Base-by-base conservation (phyloP, 257 asterid genomes). In the Petunia axillaris region DNA sequence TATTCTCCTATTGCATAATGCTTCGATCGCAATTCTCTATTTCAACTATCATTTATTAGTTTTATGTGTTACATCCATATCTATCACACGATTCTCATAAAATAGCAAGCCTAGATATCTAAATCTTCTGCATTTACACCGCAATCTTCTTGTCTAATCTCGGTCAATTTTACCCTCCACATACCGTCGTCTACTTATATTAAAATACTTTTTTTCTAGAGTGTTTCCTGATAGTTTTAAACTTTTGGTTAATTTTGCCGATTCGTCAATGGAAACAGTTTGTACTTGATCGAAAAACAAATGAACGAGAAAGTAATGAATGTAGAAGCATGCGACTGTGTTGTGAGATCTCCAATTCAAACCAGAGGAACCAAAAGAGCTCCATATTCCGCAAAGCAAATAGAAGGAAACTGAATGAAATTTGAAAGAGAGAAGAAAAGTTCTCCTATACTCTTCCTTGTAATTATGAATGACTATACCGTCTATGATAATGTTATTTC, bases 161-260 rank as follows among this genome's bases (percentile, higher is more conserved):
- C 77, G 25, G 9, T 71, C 60, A 71, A 48, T 7, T 46, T 71
- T 25, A 48, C 59, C 48, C 50, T 48, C n/a, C 40, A 44, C 8
- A 2, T 9, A n/a, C 7, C 48, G 57, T 48, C 6, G 43, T 68
- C 55, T 52, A 46, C 40, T 48, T 25, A 11, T 48, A 39, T 50
- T 25, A 71, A 48, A 70, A 71, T 41, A 46, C 77, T 71, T 71
- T 4, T 43, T 25, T 70, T 8, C 50, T 70, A 48, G 57, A 38
- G 59, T 10, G 43, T 15, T 70, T 2, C n/a, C 46, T 58, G 40
- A 0, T 5, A 70, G 9, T 25, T 38, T 25, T 59, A 35, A 70
- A 70, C 6, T 70, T 46, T 4, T 70, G 59, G 77, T 46, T 46
- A 48, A 10, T 15, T 25, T 3, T 6, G 15, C 53, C 41, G 74